These are phyloP conservation scores for Botrytis fabae DNA, from an alignment of 2,329 filamentous ascomycete genomes.

Conservation along the genomic window DNA sequence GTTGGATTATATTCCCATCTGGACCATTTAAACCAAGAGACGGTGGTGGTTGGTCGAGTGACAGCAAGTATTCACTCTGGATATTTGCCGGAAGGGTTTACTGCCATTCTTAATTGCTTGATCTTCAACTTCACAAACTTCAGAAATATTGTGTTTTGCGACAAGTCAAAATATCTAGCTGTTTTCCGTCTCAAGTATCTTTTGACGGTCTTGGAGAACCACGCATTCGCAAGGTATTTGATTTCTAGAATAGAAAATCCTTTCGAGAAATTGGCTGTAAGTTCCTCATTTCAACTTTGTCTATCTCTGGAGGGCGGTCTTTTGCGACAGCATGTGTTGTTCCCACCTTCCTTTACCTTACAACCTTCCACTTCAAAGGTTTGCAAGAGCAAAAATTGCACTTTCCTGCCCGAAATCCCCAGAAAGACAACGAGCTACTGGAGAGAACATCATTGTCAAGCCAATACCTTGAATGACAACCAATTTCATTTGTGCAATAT, in stretches of 20 bases:
- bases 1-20: background rate
- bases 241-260: background rate
- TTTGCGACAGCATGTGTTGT: background rate
- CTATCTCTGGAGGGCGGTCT: background rate
- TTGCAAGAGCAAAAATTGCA: conserved; percentile 3
- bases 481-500: background rate
- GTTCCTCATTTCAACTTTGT: background rate
- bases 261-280: background rate
- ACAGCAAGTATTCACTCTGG: background rate
- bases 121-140: background rate
- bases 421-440: background rate
- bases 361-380: background rate
- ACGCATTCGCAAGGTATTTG: background rate
- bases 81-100: background rate
- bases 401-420: background rate
- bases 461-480: background rate
- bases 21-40: background rate
- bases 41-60: background rate
- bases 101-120: background rate
- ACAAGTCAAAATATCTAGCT: background rate
- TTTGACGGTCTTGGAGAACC: background rate
- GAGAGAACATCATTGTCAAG: background rate
- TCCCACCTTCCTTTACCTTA: background rate
- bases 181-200: background rate
- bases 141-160: background rate